Percentiles rank a stretch among this genome's conserved stretches.
These are phyloP conservation scores for Coprinopsis marcescibilis DNA, from an alignment of 768 basidiomycete genomes.

Conservation along the genomic window DNA sequence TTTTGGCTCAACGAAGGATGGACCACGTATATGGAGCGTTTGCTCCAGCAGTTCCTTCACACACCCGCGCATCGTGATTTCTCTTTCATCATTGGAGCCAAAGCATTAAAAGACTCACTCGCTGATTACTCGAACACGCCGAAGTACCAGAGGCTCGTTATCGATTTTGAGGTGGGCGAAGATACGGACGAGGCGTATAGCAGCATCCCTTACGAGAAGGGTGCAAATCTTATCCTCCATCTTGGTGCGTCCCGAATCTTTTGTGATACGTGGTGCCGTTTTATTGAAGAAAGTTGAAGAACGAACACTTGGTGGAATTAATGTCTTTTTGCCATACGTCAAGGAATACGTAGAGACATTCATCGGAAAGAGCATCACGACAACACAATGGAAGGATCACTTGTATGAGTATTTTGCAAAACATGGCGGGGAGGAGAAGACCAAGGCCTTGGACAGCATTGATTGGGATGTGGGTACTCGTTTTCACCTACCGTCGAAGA, in stretches of 20 bases:
- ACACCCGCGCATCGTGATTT: slow-evolving; percentile 76
- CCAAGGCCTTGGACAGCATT: slow-evolving; percentile 59
- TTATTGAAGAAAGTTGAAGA: slow-evolving; percentile 32
- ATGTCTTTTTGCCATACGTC: slow-evolving; percentile 81
- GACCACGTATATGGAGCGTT: slow-evolving; percentile 89
- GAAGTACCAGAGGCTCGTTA: slow-evolving; percentile 75
- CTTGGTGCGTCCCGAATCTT: slow-evolving; percentile 46
- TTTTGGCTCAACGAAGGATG: slow-evolving; percentile 93
- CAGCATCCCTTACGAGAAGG: slow-evolving; percentile 82
- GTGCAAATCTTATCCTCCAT: slow-evolving; percentile 81
- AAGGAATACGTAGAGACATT: slow-evolving; percentile 79
- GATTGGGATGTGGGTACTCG: slow-evolving; percentile 65
- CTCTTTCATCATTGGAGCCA: slow-evolving; percentile 71
- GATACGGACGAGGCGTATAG: slow-evolving; percentile 77
- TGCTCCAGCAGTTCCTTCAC: slow-evolving; percentile 65
- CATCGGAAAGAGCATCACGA: slow-evolving; percentile 78
- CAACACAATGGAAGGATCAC: slow-evolving; percentile 78
- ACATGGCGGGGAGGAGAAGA: slow-evolving; percentile 53
- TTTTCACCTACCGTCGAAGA: background rate
- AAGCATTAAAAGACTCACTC: slow-evolving; percentile 67
- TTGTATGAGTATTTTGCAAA: slow-evolving; percentile 64
- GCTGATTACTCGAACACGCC: slow-evolving; percentile 52
- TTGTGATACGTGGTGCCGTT: background rate
- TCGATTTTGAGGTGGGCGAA: slow-evolving; percentile 67
- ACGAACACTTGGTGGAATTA: slow-evolving; percentile 70